A percentile compares a stretch with the other conserved stretches of the same genome.
Conservation (phyloP, 176 grass and related monocot genomes). For the Themeda triandra region DNA sequence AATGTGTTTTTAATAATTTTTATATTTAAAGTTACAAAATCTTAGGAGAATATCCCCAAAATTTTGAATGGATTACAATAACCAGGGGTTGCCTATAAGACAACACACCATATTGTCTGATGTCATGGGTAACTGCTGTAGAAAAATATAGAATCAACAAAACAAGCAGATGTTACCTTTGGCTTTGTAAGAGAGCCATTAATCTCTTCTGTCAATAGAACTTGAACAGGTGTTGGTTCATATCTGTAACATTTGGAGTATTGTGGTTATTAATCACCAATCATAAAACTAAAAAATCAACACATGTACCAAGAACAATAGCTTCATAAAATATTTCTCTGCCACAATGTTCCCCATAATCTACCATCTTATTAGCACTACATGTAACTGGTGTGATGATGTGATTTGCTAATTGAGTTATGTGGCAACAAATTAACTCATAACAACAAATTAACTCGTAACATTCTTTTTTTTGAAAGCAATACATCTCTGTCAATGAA, state of each 20-base stretch:
- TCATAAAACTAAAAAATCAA: background rate
- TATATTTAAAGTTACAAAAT: too few species aligned
- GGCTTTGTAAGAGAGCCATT: conserved; percentile 88
- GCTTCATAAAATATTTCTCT: background rate
- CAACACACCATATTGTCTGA: too few species aligned
- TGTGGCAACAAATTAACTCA: too few species aligned
- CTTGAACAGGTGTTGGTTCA: conserved; percentile 87
- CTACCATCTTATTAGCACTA: background rate
- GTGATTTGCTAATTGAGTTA: too few species aligned
- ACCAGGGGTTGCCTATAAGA: too few species aligned
- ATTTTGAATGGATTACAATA: too few species aligned
- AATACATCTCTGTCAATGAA: too few species aligned
- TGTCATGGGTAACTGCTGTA: too few species aligned
- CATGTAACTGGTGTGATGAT: background rate
- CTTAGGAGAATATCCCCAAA: too few species aligned
- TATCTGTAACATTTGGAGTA: conserved; percentile 51
- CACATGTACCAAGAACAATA: conserved; percentile 6
- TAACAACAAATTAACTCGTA: too few species aligned
- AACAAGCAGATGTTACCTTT: conserved; percentile 54
- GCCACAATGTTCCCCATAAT: background rate
- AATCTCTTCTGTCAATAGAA: conserved; percentile 97
- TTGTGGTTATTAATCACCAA: conserved; percentile 5
- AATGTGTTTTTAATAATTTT: too few species aligned
- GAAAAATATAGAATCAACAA: background rate
- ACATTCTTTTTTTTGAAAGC: too few species aligned